Conservation (phyloP, 441 rosid genomes). For the Sinapis alba region DNA sequence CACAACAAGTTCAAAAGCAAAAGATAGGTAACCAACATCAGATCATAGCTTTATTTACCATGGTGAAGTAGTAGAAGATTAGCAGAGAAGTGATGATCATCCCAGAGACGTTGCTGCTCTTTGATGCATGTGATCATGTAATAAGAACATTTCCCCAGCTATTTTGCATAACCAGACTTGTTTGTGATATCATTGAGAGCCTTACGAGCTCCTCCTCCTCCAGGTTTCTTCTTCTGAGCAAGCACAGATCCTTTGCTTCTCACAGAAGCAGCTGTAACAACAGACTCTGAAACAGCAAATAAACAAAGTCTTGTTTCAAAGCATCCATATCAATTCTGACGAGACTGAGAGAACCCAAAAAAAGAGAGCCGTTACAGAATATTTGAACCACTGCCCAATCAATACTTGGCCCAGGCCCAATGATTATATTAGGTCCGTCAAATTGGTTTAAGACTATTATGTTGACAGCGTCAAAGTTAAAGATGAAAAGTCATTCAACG, state of each 20-base stretch:
- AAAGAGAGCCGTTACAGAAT: too few relatives aligned
- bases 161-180: constrained; percentile 18
- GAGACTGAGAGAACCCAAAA: neutral
- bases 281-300: constrained; percentile 23
- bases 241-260: constrained; percentile 27
- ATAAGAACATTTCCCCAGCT: constrained; percentile 33
- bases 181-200: constrained; percentile 36
- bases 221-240: constrained; percentile 40
- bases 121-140: constrained; percentile 41
- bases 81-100: constrained; percentile 26
- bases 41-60: constrained; percentile 21
- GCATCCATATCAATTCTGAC: neutral
- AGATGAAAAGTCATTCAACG: too few relatives aligned
- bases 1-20: neutral
- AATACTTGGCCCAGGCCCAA: too few relatives aligned
- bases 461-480: too few relatives aligned
- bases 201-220: constrained; percentile 15
- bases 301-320: neutral
- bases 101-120: constrained; percentile 31
- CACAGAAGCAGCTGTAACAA: constrained; percentile 22
- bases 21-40: neutral
- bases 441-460: too few relatives aligned
- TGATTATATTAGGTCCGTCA: too few relatives aligned
- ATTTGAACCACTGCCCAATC: too few relatives aligned
- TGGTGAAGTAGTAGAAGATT: constrained; percentile 32